These are phyloP conservation scores for Cytospora mali DNA, from an alignment of 2,329 filamentous ascomycete species.

Conservation along the genomic window DNA sequence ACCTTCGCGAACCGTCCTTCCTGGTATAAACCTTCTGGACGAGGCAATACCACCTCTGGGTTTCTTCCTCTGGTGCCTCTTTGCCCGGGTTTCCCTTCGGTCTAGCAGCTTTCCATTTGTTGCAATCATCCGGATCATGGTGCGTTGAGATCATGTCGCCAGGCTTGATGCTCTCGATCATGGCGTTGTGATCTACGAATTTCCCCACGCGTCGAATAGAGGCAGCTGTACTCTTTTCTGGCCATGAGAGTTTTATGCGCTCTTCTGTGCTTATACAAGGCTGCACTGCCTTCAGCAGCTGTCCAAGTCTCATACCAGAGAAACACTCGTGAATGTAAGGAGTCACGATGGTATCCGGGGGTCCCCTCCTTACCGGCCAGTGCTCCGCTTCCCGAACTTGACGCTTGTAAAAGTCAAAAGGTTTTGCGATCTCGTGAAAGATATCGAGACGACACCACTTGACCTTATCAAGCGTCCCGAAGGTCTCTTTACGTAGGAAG, in stretches of 20 bases:
- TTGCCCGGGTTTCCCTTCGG: constrained; percentile 39
- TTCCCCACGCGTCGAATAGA: neutral
- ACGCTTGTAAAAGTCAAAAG: constrained; percentile 18
- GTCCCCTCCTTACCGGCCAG: neutral
- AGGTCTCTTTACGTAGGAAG: constrained; percentile 68
- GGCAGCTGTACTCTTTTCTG: neutral
- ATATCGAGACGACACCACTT: constrained; percentile 44
- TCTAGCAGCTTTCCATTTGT: constrained; percentile 33
- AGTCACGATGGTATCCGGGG: constrained; percentile 65
- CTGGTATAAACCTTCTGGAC: constrained; percentile 57
- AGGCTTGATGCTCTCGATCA: constrained; percentile 41
- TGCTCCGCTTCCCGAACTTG: neutral
- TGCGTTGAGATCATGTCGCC: constrained; percentile 54
- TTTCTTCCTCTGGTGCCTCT: constrained; percentile 32
- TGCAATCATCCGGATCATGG: constrained; percentile 48
- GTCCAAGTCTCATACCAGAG: constrained; percentile 60
- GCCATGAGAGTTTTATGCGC: constrained; percentile 30
- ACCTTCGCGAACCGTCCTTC: constrained; percentile 42
- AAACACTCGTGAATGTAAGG: constrained; percentile 69
- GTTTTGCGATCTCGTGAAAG: constrained; percentile 53
- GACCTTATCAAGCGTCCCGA: constrained; percentile 46
- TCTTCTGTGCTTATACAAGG: constrained; percentile 32
- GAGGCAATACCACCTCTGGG: constrained; percentile 68
- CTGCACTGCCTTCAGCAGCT: constrained; percentile 47
- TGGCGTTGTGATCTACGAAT: constrained; percentile 27